Conservation (phyloP, 257 asterid genomes). For the Primulina tabacum region DNA sequence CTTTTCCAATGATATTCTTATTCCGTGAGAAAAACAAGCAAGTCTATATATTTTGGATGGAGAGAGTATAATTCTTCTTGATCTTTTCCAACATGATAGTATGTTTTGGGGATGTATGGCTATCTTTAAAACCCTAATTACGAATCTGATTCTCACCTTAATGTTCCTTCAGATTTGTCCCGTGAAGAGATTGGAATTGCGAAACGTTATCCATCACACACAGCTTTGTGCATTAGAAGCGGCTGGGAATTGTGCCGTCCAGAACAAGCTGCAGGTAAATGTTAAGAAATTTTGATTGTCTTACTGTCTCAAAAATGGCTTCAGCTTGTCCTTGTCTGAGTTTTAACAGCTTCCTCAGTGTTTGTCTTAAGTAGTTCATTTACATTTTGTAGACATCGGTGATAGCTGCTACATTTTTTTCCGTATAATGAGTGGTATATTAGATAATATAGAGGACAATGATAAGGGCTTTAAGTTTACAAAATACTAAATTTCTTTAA, state of each 20-base stretch:
- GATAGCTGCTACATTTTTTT: background rate
- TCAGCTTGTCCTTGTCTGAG: constrained; percentile 9
- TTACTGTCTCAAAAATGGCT: constrained; percentile 13
- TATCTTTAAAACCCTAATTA: background rate
- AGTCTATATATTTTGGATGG: too few relatives aligned
- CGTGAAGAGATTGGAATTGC: constrained; percentile 74
- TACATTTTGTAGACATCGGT: constrained; percentile 4
- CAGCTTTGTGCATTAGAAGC: constrained; percentile 80
- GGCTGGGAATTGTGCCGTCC: constrained; percentile 98
- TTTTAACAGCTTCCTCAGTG: background rate
- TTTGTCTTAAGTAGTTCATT: background rate
- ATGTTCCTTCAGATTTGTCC: constrained; percentile 68
- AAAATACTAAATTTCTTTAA: constrained; percentile 7
- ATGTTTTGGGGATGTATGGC: constrained; percentile 6
- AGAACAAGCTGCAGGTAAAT: constrained; percentile 81
- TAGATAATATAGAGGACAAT: background rate
- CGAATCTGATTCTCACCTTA: constrained; percentile 13
- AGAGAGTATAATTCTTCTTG: background rate
- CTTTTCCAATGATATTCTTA: too few relatives aligned
- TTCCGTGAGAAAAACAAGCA: too few relatives aligned
- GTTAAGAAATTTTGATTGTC: constrained; percentile 16
- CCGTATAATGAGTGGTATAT: background rate
- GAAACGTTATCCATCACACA: constrained; percentile 88
- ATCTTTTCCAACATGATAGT: constrained; percentile 18
- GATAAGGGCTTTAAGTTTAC: background rate